These are phyloP conservation scores for Tubosaeta sp. DNA, from an alignment of 768 basidiomycete species.

Conservation along the genomic window DNA sequence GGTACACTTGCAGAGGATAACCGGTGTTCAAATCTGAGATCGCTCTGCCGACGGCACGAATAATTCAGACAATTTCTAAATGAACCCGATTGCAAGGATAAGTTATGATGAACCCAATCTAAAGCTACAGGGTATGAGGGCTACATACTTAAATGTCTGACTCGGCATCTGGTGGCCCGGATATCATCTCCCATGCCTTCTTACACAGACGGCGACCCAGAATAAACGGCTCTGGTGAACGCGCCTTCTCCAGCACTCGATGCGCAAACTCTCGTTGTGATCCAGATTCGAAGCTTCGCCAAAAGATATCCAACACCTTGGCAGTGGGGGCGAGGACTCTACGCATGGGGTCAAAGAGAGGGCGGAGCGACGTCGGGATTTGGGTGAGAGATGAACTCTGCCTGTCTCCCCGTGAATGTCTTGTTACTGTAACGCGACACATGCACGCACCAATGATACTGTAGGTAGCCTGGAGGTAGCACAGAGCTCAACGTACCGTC, in stretches of 20 bases:
- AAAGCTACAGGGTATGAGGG: conserved; percentile 21
- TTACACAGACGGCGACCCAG: conserved; percentile 38
- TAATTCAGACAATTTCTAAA: too few species aligned
- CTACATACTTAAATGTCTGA: conserved; percentile 22
- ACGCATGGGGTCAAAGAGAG: conserved; percentile 48
- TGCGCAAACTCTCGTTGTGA: conserved; percentile 53
- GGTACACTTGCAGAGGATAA: too few species aligned
- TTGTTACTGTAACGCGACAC: conserved; percentile 2
- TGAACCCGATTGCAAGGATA: too few species aligned
- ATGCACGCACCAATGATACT: conserved; percentile 37
- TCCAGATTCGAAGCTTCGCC: conserved; percentile 52
- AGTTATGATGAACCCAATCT: too few species aligned
- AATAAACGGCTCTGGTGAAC: conserved; percentile 53
- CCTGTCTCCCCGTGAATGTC: conserved; percentile 26
- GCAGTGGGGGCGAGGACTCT: conserved; percentile 56
- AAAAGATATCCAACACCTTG: conserved; percentile 47
- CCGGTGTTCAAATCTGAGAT: too few species aligned
- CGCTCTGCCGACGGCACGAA: too few species aligned
- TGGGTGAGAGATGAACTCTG: conserved; percentile 51
- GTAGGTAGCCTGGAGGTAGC: conserved; percentile 19
- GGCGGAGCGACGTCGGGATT: conserved; percentile 53
- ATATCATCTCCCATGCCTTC: conserved; percentile 38
- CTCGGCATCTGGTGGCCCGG: conserved; percentile 27
- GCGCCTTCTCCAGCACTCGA: conserved; percentile 62
- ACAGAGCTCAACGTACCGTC: conserved; percentile 29